phyloP scores from a whole-genome alignment of 352 stramenopile genomes.

The Phytophthora pluvialis region DNA sequence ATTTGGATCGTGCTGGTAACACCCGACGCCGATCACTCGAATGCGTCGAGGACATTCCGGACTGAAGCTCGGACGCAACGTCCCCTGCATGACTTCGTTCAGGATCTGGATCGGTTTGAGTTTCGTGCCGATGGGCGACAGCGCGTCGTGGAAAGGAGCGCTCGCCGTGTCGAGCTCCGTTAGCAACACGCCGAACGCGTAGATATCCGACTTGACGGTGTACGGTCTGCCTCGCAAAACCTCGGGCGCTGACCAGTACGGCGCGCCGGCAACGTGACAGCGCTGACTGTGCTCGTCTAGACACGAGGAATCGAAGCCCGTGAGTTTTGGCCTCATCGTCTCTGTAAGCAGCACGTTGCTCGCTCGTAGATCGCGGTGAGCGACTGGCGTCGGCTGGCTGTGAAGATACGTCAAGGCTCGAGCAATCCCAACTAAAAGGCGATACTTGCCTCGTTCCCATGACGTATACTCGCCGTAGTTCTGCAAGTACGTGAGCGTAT shows the following conservation, averaged over 20 bases:
- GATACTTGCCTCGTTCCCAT: constrained; percentile 38
- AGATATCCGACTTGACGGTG: constrained; percentile 43
- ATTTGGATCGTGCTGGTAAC: constrained; percentile 49
- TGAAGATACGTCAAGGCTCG: constrained; percentile 49
- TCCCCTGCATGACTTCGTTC: constrained; percentile 53
- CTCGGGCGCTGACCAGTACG: constrained; percentile 47
- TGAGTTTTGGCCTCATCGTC: constrained; percentile 42
- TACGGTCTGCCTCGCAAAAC: constrained; percentile 34
- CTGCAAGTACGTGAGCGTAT: constrained; percentile 32
- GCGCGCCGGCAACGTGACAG: constrained; percentile 16
- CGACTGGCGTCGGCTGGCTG: constrained; percentile 25
- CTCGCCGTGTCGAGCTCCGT: constrained; percentile 40
- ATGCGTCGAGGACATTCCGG: constrained; percentile 47
- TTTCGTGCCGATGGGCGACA: constrained; percentile 29
- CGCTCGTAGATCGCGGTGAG: constrained; percentile 54
- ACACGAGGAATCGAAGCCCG: constrained; percentile 45
- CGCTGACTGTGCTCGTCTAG: constrained; percentile 31
- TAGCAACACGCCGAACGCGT: constrained; percentile 48
- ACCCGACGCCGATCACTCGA: constrained; percentile 44
- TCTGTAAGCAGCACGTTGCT: constrained; percentile 46
- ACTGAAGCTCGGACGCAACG: constrained; percentile 51
- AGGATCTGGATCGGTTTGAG: constrained; percentile 51
- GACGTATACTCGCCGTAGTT: constrained; percentile 8
- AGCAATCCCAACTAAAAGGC: constrained; percentile 40
- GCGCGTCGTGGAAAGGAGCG: constrained; percentile 37